Percentiles rank a stretch among this genome's conserved stretches.
Evolutionary conservation across 129 eudicot species (phyloP).

Genomic region (Flaveria linearis): DNA sequence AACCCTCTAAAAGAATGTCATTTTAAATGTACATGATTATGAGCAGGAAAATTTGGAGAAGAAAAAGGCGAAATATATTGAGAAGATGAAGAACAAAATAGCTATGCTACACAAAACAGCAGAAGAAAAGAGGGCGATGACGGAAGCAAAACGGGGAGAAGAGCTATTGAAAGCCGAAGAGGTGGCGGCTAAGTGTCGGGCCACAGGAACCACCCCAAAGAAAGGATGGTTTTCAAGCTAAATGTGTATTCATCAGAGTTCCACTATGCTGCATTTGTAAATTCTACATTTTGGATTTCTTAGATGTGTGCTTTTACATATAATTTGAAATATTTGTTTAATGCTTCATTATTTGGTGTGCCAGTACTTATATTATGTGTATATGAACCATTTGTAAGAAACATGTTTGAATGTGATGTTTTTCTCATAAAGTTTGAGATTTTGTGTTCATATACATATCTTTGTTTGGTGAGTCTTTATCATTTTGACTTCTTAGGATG

Average conservation of each 20-base stretch:
- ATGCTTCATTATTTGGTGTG: slow-evolving; percentile 45
- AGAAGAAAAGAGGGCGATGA: slow-evolving; percentile 73
- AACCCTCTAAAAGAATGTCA: not conserved
- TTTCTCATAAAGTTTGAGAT: slow-evolving; percentile 1
- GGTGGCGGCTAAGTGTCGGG: slow-evolving; percentile 70
- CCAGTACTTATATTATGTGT: slow-evolving; percentile 30
- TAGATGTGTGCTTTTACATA: slow-evolving; percentile 33
- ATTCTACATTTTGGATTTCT: not conserved
- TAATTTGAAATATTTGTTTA: slow-evolving; percentile 26
- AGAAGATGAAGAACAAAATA: slow-evolving; percentile 74
- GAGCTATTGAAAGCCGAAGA: slow-evolving; percentile 81
- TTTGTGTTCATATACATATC: slow-evolving; percentile 9
- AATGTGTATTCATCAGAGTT: slow-evolving; percentile 13
- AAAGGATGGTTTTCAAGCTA: slow-evolving; percentile 65
- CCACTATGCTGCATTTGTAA: slow-evolving; percentile 29
- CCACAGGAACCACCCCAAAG: slow-evolving; percentile 68
- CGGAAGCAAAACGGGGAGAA: slow-evolving; percentile 82
- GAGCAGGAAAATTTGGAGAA: slow-evolving; percentile 79
- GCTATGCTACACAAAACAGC: slow-evolving; percentile 68
- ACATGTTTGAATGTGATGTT: slow-evolving; percentile 34
- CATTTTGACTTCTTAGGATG: no score
- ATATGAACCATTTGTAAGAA: slow-evolving; percentile 37
- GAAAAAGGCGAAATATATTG: slow-evolving; percentile 66
- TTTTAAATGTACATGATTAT: not conserved
- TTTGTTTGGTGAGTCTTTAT: not conserved